Percentiles rank a stretch among this genome's conserved stretches.
These are phyloP conservation scores for Guadua angustifolia DNA, from an alignment of 176 grass and related monocot species.

Conservation along the genomic window DNA sequence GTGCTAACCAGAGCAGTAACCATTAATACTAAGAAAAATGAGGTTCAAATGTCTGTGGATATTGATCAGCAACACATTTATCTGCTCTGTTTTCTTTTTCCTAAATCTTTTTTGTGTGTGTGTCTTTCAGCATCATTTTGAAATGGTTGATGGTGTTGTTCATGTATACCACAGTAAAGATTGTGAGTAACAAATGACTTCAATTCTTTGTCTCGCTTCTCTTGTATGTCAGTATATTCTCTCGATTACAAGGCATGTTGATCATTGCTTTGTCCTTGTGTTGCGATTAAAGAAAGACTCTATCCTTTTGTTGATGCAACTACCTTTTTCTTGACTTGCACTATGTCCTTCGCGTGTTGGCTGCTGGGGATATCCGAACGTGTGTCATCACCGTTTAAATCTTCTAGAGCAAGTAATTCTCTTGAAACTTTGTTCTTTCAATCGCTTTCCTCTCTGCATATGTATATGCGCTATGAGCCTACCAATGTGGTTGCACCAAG, in stretches of 20 bases:
- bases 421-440: conserved; percentile 14
- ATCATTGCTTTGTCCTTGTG: conserved; percentile 23
- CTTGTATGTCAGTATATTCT: conserved; percentile 12
- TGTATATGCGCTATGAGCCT: background rate
- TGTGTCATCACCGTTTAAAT: conserved; percentile 84
- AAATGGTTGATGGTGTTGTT: conserved; percentile 97
- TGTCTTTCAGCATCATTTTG: conserved; percentile 77
- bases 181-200: conserved; percentile 57
- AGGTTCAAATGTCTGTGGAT: background rate
- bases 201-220: conserved; percentile 9
- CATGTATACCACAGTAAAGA: conserved; percentile 81
- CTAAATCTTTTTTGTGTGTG: conserved; percentile 34
- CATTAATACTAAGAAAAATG: background rate
- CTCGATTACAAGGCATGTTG: background rate
- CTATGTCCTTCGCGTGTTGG: conserved; percentile 83
- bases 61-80: background rate
- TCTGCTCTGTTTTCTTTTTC: background rate
- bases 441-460: background rate
- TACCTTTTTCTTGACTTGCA: conserved; percentile 94
- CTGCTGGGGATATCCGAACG: conserved; percentile 92
- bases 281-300: conserved; percentile 75
- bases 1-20: conserved; percentile 9
- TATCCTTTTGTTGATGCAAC: conserved; percentile 89
- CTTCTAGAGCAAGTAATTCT: conserved; percentile 86
- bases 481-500: background rate